A percentile compares a stretch with the other conserved stretches of the same genome.
Evolutionary conservation across 352 stramenopile genomes (phyloP).

Genomic region (Phytophthora capsici): DNA sequence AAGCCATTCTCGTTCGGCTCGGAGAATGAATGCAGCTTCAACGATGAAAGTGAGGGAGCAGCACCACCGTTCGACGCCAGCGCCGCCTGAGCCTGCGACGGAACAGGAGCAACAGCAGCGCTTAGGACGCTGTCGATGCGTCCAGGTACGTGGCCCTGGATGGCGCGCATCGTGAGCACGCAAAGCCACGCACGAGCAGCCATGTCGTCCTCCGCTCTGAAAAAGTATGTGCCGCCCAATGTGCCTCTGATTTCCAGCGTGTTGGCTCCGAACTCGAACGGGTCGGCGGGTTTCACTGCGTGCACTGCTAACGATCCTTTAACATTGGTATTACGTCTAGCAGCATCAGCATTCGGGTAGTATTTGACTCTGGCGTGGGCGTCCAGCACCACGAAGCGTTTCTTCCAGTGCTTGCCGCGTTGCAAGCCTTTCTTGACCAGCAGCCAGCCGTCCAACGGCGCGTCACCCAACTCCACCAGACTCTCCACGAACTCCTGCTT

Average conservation of each 20-base stretch:
- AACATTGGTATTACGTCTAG: conserved; percentile 79
- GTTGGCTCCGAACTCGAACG: conserved; percentile 76
- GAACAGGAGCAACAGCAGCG: conserved; percentile 34
- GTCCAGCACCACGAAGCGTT: conserved; percentile 81
- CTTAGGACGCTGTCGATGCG: conserved; percentile 67
- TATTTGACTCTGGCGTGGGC: conserved; percentile 80
- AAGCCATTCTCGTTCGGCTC: conserved; percentile 35
- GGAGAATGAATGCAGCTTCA: conserved; percentile 28
- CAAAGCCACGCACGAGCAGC: conserved; percentile 80
- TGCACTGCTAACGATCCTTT: conserved; percentile 82
- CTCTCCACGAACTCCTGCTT: conserved; percentile 81
- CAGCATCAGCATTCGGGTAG: conserved; percentile 78
- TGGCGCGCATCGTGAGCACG: conserved; percentile 82
- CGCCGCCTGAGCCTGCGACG: conserved; percentile 2
- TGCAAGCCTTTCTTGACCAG: conserved; percentile 79
- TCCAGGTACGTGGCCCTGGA: conserved; percentile 72
- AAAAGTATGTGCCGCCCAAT: conserved; percentile 83
- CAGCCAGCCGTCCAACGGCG: conserved; percentile 75
- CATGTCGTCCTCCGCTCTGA: conserved; percentile 81
- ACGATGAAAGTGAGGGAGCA: conserved; percentile 7
- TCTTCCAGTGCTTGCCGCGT: conserved; percentile 85
- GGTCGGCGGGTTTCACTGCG: conserved; percentile 74
- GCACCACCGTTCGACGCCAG: conserved; percentile 6
- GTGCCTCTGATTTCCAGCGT: conserved; percentile 81
- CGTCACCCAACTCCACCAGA: conserved; percentile 72